phyloP scores from a whole-genome alignment of 495 filamentous ascomycete species.

The Talaromyces nanjingensis region DNA sequence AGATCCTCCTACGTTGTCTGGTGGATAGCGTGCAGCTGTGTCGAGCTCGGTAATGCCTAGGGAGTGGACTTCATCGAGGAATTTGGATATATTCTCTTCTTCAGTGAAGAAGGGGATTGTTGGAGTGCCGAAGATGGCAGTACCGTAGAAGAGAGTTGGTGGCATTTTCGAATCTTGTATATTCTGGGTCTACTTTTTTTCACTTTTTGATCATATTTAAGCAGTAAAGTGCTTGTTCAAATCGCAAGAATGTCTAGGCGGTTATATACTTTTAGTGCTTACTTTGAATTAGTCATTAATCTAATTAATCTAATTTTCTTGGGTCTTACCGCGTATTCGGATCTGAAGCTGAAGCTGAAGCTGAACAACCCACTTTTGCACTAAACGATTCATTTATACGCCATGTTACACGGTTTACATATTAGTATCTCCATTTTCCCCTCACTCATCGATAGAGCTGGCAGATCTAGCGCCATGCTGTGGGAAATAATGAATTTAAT shows the following conservation, averaged over 20 bases:
- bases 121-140: slow-evolving; percentile 25
- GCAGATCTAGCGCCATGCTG: background rate
- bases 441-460: background rate
- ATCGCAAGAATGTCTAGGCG: background rate
- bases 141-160: slow-evolving; percentile 27
- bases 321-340: too few relatives aligned
- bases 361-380: background rate
- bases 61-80: slow-evolving; percentile 19
- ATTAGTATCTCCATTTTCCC: background rate
- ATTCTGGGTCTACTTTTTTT: background rate
- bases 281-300: background rate
- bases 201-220: background rate
- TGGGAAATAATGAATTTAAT: background rate
- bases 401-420: background rate
- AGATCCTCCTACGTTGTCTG: slow-evolving; percentile 29
- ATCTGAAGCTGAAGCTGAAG: background rate
- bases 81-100: slow-evolving; percentile 15
- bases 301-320: background rate
- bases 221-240: background rate
- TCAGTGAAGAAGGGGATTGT: slow-evolving; percentile 10
- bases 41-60: slow-evolving; percentile 32
- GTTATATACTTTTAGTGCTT: background rate
- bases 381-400: background rate
- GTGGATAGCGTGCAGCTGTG: slow-evolving; percentile 39
- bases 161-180: background rate